Percentiles rank a stretch among this genome's conserved stretches.
Evolutionary conservation across 192 early-diverging fungal species (phyloP).

Genomic region (Helicostylum pulchrum): DNA sequence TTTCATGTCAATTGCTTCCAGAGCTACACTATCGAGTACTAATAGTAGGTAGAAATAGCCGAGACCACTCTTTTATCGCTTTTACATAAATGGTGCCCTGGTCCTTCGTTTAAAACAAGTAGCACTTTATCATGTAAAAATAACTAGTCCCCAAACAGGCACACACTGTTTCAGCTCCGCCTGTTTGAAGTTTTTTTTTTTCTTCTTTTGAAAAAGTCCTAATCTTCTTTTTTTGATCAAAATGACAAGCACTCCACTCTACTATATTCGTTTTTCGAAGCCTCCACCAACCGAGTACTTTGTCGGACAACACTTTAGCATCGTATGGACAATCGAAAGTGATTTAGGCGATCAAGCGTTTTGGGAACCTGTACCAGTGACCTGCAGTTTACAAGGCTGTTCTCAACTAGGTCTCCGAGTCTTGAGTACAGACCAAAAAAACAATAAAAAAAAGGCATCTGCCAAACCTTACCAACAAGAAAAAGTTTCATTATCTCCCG

Average conservation of each 20-base stretch:
- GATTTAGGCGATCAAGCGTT: constrained; percentile 31
- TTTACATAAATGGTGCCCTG: too few species aligned
- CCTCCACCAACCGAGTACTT: constrained; percentile 22
- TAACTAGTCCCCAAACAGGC: too few species aligned
- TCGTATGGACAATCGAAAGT: constrained; percentile 31
- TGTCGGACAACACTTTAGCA: constrained; percentile 19
- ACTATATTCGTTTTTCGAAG: constrained; percentile 32
- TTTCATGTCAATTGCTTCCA: too few species aligned
- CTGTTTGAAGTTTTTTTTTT: too few species aligned
- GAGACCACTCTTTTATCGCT: too few species aligned
- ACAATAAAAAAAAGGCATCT: background rate
- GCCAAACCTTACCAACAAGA: constrained; percentile 1
- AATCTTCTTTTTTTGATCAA: background rate
- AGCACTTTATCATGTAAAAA: too few species aligned
- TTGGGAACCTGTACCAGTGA: constrained; percentile 18
- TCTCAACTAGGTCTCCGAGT: background rate
- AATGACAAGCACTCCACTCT: constrained; percentile 7
- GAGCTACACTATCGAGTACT: too few species aligned
- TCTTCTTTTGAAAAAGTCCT: too few species aligned
- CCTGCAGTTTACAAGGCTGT: constrained; percentile 2
- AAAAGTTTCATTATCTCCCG: background rate
- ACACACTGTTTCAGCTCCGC: too few species aligned
- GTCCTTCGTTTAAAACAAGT: too few species aligned
- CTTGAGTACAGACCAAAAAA: background rate
- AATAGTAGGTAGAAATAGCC: too few species aligned